These are phyloP conservation scores for Elymus sibiricus DNA, from an alignment of 176 grass and related monocot species.

Conservation along the genomic window DNA sequence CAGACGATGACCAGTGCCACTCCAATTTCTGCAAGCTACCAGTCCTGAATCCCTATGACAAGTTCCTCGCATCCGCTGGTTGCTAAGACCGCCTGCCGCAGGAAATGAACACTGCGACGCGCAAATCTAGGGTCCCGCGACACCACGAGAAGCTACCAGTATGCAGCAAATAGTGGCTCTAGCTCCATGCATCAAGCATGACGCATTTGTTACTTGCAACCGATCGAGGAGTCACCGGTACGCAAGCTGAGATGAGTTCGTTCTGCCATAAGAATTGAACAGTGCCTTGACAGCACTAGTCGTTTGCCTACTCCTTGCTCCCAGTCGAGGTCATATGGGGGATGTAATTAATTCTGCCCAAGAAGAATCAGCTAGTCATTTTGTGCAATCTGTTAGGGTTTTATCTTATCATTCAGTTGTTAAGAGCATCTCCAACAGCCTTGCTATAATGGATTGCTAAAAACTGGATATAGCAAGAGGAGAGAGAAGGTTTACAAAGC, in stretches of 20 bases:
- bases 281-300: not conserved
- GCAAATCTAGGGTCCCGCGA: not conserved
- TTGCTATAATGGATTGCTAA: too few species aligned
- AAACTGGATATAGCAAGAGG: too few species aligned
- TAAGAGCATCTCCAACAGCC: too few species aligned
- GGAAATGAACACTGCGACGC: not conserved
- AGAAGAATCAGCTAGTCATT: not conserved
- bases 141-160: not conserved
- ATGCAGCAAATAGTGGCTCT: slow-evolving; percentile 7
- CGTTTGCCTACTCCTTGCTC: not conserved
- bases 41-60: slow-evolving; percentile 69
- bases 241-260: not conserved
- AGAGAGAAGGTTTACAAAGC: too few species aligned
- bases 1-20: slow-evolving; percentile 37
- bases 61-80: slow-evolving; percentile 54
- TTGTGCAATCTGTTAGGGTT: slow-evolving; percentile 9
- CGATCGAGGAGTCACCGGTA: not conserved
- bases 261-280: not conserved
- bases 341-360: not conserved
- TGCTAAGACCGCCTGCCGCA: slow-evolving; percentile 37
- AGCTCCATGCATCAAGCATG: slow-evolving; percentile 5
- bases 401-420: slow-evolving; percentile 2
- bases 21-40: slow-evolving; percentile 63
- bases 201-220: not conserved
- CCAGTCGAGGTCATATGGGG: not conserved